Evolutionary conservation across 2,329 filamentous ascomycete genomes (phyloP).

Genomic region (Ophiocordyceps camponoti-floridani): DNA sequence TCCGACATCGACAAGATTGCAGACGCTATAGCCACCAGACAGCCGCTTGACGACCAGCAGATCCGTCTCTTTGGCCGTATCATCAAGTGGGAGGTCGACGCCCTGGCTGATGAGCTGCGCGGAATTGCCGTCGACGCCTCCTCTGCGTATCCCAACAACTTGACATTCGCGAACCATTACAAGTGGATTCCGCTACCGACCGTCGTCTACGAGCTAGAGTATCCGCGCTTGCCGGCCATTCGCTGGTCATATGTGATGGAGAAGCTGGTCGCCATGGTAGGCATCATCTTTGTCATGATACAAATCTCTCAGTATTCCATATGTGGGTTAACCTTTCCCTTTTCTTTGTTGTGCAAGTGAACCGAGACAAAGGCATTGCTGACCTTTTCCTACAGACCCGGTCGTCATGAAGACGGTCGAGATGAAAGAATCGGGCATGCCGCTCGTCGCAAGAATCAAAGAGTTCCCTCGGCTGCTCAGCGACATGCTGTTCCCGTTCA

Average conservation of each 20-base stretch:
- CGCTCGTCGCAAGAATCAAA: conserved; percentile 39
- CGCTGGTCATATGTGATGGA: conserved; percentile 62
- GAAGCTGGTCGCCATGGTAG: conserved; percentile 52
- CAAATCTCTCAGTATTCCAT: conserved; percentile 61
- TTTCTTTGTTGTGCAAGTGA: not conserved
- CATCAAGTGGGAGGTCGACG: conserved; percentile 48
- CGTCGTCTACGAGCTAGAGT: conserved; percentile 62
- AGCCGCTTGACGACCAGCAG: conserved; percentile 43
- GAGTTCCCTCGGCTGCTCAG: conserved; percentile 60
- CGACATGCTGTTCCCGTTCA: conserved; percentile 61
- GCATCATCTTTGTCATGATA: conserved; percentile 62
- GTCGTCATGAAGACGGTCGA: conserved; percentile 48
- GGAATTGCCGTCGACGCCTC: conserved; percentile 35
- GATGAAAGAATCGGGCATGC: conserved; percentile 49
- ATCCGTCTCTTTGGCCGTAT: conserved; percentile 45
- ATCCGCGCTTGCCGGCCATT: conserved; percentile 48
- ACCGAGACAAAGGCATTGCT: not conserved
- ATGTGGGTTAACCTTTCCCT: conserved; percentile 17
- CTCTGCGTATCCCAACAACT: conserved; percentile 48
- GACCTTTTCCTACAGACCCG: conserved; percentile 31
- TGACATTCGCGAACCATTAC: conserved; percentile 45
- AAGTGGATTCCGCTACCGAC: conserved; percentile 63
- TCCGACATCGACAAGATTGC: conserved; percentile 42
- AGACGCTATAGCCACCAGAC: conserved; percentile 39
- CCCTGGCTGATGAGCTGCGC: conserved; percentile 44